These are phyloP conservation scores for Aphanomyces cochlioides DNA, from an alignment of 352 stramenopile genomes.

Conservation along the genomic window DNA sequence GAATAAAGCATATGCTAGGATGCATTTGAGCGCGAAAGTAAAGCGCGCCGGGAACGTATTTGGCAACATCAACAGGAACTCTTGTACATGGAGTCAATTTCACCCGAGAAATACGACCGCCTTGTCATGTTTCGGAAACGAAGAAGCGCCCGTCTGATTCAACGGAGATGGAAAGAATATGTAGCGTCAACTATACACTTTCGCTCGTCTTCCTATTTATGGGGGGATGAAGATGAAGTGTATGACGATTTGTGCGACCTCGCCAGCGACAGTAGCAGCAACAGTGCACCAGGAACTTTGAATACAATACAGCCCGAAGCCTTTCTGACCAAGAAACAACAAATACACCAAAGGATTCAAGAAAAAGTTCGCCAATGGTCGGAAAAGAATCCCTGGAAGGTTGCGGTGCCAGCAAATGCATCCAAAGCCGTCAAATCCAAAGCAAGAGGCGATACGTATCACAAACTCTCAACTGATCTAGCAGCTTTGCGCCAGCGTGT, in stretches of 20 bases:
- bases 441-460: background rate
- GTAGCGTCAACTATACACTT: background rate
- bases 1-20: constrained; percentile 34
- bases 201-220: background rate
- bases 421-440: background rate
- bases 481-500: background rate
- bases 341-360: background rate
- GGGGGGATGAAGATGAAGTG: constrained; percentile 15
- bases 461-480: background rate
- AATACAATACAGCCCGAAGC: background rate
- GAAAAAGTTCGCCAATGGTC: background rate
- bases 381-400: constrained; percentile 9
- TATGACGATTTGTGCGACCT: constrained; percentile 20
- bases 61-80: constrained; percentile 63
- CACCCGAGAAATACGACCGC: constrained; percentile 42
- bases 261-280: constrained; percentile 22
- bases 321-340: constrained; percentile 6
- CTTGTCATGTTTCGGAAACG: constrained; percentile 48
- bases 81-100: constrained; percentile 61
- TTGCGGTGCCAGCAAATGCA: background rate
- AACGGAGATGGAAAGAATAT: constrained; percentile 43
- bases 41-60: constrained; percentile 48
- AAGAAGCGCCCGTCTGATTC: constrained; percentile 42
- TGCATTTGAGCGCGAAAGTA: constrained; percentile 42
- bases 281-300: constrained; percentile 28